Base-by-base conservation (phyloP, 2,329 filamentous ascomycete species). In the Alternaria sp. region DNA sequence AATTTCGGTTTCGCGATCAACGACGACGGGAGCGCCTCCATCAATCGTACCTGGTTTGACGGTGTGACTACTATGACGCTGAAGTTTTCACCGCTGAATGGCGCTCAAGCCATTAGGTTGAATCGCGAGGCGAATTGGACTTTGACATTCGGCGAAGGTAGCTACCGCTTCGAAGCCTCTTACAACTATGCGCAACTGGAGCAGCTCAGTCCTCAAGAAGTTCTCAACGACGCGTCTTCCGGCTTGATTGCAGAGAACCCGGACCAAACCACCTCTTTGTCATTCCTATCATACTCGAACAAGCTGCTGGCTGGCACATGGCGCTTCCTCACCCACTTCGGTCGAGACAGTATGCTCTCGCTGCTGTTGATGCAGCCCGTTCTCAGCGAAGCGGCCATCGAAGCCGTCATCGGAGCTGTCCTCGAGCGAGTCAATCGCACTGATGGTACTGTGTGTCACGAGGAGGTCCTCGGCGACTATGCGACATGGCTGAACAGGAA, bases 291-390 rank as follows among this genome's bases (percentile, higher is more conserved):
- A 0, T 91, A 90, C 66, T 86, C 82, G 0, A 81, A 87, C 30
- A 91, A 90, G 67, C 80, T 91, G 0, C 80, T 89, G 3, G 88
- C 89, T 2, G 88, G 88, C 11, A 87, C 87, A 5, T 91, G 88
- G 89, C 80, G 88, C 2, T 91, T 90, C 68, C 75, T 91, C 47
- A 90, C 88, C 0, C 91, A 90, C 70, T 90, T 91, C 76, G 88
- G 88, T 0, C 84, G 88, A 11, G 88, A 91, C 70, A 88, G 85
- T 64, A 88, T 90, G 82, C 88, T 91, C 43, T 82, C 87, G 1
- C 80, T 86, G 14, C 81, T 90, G 0, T 78, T 91, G 0, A 79
- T 90, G 28, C 84, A 88, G 60, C 84, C 87, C 0, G 81, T 90
- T 0, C 79, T 91, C 2, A 89, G 86, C 55, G 80, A 83, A 46